phyloP scores from a whole-genome alignment of 163 green algal species.

The Scenedesmus sp. region DNA sequence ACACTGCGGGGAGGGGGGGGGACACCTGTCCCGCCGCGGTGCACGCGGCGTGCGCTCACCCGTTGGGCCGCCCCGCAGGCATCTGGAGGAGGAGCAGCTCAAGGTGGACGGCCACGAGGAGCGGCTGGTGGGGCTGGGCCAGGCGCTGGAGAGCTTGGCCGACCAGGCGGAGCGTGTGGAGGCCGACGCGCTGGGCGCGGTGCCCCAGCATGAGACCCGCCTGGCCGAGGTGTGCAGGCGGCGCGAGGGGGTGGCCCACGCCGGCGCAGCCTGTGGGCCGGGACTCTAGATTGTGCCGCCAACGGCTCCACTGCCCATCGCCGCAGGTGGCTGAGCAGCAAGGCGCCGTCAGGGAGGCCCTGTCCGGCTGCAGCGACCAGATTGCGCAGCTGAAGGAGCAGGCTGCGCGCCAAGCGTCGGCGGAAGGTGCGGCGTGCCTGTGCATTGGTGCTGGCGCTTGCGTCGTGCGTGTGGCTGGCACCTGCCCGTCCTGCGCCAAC shows the following conservation, averaged over 20 bases:
- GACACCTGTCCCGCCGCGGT: not conserved
- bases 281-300: not conserved
- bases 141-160: not conserved
- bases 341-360: not conserved
- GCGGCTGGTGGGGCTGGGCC: not conserved
- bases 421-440: not conserved
- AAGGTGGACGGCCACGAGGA: constrained; percentile 7
- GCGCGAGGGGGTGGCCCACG: not conserved
- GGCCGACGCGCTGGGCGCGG: not conserved
- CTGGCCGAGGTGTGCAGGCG: not conserved
- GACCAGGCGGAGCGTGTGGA: not conserved
- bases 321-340: constrained; percentile 19
- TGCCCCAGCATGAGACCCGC: not conserved
- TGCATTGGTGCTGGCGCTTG: too few relatives aligned
- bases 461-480: not conserved
- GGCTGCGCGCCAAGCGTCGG: not conserved
- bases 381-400: constrained; percentile 17
- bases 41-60: not conserved
- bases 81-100: constrained; percentile 21
- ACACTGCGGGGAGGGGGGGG: not conserved
- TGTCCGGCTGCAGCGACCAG: not conserved
- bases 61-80: not conserved
- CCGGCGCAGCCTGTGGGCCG: not conserved
- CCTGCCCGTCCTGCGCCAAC: not conserved
- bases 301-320: not conserved